Evolutionary conservation across 345 rosid species (phyloP), one percentile per base, ranked within the genome.

Genomic region (Eucalyptus curtisii): DNA sequence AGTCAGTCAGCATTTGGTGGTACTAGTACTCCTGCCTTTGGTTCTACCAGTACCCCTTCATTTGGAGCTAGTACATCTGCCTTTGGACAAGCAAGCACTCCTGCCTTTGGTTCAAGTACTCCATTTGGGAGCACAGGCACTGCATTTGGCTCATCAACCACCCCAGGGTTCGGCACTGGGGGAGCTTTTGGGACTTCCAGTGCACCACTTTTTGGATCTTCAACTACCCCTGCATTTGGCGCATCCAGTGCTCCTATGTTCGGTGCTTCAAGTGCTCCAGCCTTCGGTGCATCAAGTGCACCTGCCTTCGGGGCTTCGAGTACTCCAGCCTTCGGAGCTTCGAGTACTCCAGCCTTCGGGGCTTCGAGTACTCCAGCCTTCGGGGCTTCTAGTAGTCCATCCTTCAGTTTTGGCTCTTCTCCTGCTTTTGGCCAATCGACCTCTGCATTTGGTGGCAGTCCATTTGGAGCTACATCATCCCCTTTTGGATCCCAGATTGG

Each of bases 351-450:
- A 7, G 90, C 90, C 24, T 92, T 92, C 48, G 94, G 93, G 48
- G 57, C 89, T 37, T 87, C 93, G 10, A 86, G 89, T 86, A 42
- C 92, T 64, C 76, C 88, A 44, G 90, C 90, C 31, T 88, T 90
- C 37, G 91, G 91, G 91, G 20, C 86, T 86, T 90, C 97, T 48
- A 93, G 92, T 87, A 68, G 93, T 25, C 91, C 97, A 86, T 92
- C 96, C 16, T 95, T 95, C 88, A 93, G 92, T 92, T 96, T 95
- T 91, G 92, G 93, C 66, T 93, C 98, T 13, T 87, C 94, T 90
- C 94, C 97, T 76, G 92, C 95, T 88, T 96, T 96, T 91, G 99
- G 95, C 85, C 99, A 96, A 87, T 92, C 99, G 87, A 80, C 93
- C 45, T 89, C 99, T 71, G 92, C 96, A 50, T 97, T 98, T 95